Evolutionary conservation across 805 yeast species (phyloP).

Genomic region (Starmerella ratchasimensis): DNA sequence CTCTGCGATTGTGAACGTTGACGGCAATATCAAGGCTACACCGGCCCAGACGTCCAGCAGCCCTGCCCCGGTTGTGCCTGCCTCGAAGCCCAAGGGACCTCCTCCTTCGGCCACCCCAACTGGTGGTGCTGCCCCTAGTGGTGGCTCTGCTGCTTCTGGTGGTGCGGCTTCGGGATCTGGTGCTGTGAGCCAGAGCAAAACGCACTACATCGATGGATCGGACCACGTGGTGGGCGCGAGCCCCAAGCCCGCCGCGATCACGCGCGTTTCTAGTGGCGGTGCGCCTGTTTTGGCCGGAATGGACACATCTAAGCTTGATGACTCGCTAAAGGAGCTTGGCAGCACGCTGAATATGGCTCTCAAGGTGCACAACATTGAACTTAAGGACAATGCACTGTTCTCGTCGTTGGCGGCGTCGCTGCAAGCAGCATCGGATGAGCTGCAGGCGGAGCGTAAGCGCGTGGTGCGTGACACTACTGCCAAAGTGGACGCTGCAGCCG

Average conservation of each 20-base stretch:
- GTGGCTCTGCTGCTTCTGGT: neutral
- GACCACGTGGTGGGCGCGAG: no score
- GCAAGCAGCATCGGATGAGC: conserved; percentile 8
- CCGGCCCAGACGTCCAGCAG: conserved; percentile 6
- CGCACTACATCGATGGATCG: no score
- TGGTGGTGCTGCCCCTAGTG: neutral
- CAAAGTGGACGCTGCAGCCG: conserved; percentile 1
- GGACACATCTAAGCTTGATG: no score
- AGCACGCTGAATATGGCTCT: conserved; percentile 16
- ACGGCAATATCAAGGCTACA: conserved; percentile 11
- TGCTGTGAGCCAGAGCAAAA: no score
- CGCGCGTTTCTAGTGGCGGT: no score
- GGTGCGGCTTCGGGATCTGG: no score
- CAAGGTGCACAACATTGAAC: conserved; percentile 17
- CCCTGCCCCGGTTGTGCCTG: neutral
- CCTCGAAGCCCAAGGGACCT: neutral
- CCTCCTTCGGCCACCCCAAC: neutral
- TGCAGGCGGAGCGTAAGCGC: conserved; percentile 10
- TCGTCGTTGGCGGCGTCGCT: conserved; percentile 11
- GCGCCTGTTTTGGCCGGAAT: no score
- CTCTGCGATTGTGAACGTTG: conserved; percentile 12
- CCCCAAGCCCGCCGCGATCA: no score
- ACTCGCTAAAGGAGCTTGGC: conserved; percentile 19
- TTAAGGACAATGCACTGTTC: conserved; percentile 8
- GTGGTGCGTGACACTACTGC: conserved; percentile 5